Evolutionary conservation across 805 yeast species (phyloP).

Genomic region (Torulaspora gathmanii): DNA sequence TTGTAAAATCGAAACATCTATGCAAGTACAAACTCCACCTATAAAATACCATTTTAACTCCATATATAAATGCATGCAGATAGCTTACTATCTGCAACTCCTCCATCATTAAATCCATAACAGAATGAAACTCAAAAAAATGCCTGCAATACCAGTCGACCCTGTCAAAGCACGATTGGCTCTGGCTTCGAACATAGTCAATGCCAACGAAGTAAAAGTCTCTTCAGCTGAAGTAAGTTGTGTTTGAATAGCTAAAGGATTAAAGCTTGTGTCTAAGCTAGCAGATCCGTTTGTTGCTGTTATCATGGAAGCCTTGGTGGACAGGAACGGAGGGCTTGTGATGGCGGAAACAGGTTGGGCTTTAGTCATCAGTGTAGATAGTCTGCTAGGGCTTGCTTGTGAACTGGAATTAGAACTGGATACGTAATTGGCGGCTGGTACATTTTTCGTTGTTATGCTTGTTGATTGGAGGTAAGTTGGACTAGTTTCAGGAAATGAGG

Average conservation of each 20-base stretch:
- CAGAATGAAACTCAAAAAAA: constrained; percentile 12
- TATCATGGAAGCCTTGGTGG: not conserved
- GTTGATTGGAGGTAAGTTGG: too few relatives aligned
- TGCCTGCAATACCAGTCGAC: constrained; percentile 8
- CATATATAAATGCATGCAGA: not conserved
- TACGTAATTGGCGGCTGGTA: too few relatives aligned
- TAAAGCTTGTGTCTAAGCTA: not conserved
- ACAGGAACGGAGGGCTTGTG: not conserved
- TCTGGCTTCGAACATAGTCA: constrained; percentile 14
- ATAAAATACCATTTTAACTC: constrained; percentile 2
- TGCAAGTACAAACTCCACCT: not conserved
- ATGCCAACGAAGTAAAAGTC: not conserved
- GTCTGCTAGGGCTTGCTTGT: not conserved
- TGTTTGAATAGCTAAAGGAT: not conserved
- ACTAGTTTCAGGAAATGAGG: not conserved
- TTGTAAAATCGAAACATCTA: not conserved
- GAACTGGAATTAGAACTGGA: not conserved
- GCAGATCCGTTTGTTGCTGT: not conserved
- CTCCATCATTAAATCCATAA: constrained; percentile 1
- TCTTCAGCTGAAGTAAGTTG: constrained; percentile 4
- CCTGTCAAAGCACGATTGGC: constrained; percentile 15
- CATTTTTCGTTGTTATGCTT: too few relatives aligned
- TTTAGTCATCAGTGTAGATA: not conserved
- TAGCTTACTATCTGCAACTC: constrained; percentile 2
- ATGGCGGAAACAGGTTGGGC: not conserved